Evolutionary conservation across 768 basidiomycete genomes (phyloP).

Genomic region (Termitomyces sp.): DNA sequence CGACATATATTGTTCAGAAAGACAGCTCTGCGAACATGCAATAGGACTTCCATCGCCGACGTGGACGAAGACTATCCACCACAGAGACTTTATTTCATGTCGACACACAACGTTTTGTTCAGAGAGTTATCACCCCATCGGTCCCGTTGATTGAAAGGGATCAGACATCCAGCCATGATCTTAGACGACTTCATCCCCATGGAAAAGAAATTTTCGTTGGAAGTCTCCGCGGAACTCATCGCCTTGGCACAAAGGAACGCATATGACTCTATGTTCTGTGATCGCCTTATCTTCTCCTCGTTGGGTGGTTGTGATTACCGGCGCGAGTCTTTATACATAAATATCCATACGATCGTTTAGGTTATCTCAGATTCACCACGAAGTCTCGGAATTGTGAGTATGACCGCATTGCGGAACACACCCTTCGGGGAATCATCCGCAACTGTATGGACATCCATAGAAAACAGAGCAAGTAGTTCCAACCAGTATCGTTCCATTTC

Average conservation of each 20-base stretch:
- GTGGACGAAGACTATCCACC: neutral
- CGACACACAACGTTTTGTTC: neutral
- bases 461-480: conserved; percentile 4
- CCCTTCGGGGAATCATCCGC: neutral
- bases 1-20: neutral
- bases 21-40: neutral
- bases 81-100: neutral
- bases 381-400: conserved; percentile 9
- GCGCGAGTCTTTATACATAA: neutral
- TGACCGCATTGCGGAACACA: conserved; percentile 6
- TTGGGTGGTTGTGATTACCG: too few relatives aligned
- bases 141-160: neutral
- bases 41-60: neutral
- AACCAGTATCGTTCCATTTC: conserved; percentile 1
- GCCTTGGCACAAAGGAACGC: neutral
- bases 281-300: neutral
- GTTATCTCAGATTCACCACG: conserved; percentile 7
- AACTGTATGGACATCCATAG: neutral
- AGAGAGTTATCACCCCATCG: neutral
- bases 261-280: conserved; percentile 1
- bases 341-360: conserved; percentile 5
- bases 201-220: neutral
- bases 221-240: neutral
- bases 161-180: neutral
- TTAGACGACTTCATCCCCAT: neutral